phyloP scores from a whole-genome alignment of 345 rosid species.

The Dovyalis caffra region DNA sequence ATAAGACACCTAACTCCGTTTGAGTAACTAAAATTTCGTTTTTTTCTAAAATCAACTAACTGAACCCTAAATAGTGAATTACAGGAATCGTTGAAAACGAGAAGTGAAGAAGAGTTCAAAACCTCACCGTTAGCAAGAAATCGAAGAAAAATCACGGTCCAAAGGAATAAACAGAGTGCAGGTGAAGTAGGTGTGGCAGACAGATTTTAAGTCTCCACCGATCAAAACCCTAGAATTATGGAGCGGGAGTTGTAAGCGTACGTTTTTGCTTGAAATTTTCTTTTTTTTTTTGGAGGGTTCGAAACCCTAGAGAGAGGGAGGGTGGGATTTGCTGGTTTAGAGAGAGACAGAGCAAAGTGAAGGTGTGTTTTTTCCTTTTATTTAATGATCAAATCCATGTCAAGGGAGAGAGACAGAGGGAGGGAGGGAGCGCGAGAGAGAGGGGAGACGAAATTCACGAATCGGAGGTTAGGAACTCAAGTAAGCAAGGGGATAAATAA shows the following conservation, averaged over 20 bases:
- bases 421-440: background rate
- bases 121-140: slow-evolving; percentile 7
- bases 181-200: background rate
- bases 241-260: background rate
- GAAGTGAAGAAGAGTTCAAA: background rate
- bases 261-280: background rate
- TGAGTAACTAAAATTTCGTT: background rate
- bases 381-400: slow-evolving; percentile 11
- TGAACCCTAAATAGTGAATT: slow-evolving; percentile 4
- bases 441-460: slow-evolving; percentile 6
- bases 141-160: background rate
- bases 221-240: slow-evolving; percentile 4
- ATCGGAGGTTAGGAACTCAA: slow-evolving; percentile 7
- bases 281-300: too few relatives aligned
- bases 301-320: slow-evolving; percentile 25
- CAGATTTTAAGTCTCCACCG: background rate
- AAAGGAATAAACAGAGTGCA: background rate
- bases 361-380: background rate
- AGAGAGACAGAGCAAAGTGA: background rate
- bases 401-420: background rate
- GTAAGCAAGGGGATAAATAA: background rate
- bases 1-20: background rate
- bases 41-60: background rate
- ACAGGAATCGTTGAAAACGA: background rate
- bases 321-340: background rate